Base-by-base conservation (phyloP, 2,329 filamentous ascomycete genomes). In the Arthrobotrys pseudoclavata region DNA sequence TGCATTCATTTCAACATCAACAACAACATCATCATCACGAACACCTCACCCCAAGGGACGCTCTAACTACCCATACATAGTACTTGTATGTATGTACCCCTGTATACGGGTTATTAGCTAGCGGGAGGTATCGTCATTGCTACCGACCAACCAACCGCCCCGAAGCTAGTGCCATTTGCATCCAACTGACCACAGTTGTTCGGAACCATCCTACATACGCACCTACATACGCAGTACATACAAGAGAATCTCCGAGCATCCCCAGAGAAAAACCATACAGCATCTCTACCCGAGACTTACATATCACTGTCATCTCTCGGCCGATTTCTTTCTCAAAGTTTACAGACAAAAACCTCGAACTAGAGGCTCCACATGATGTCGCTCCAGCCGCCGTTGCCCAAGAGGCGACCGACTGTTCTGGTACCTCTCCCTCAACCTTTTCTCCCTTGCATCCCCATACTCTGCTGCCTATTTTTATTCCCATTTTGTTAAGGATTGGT, bases 361-460 rank as follows among this genome's bases (percentile, higher is more conserved):
- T 64, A 40, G 48, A 62, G 31, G 13, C 60, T 22, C 34, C 45
- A 63, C 34, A 77, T 71, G 67, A 77, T 77, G 74, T 53, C 74
- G 40, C 68, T 77, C 74, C 74, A 70, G 74, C 79, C 81, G 74
- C 80, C 77, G 31, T 74, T 81, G 55, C 79, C 81, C 64, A 90
- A 89, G 82, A 86, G 88, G 81, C 86, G 87, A 15, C 88, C 88
- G n/a, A 89, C 89, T 64, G 88, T 90, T 76, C 84, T 90, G 83
- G 89, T 90, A 85, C 68, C 85, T 80, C 48, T 52, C 31, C 50
- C 64, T 34, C 40, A 42, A 31, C 37, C 48, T 5, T 20, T 4
- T 12, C 34, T 18, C 77, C 63, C 69, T 69, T 79, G 60, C 61
- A 64, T 76, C 45, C n/a, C 10, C 48, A 45, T 67, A 20, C 42